Percentiles rank a stretch among this genome's conserved stretches.
Evolutionary conservation across 2,329 filamentous ascomycete species (phyloP).

Genomic region (Aotearoamyces nothofagi): DNA sequence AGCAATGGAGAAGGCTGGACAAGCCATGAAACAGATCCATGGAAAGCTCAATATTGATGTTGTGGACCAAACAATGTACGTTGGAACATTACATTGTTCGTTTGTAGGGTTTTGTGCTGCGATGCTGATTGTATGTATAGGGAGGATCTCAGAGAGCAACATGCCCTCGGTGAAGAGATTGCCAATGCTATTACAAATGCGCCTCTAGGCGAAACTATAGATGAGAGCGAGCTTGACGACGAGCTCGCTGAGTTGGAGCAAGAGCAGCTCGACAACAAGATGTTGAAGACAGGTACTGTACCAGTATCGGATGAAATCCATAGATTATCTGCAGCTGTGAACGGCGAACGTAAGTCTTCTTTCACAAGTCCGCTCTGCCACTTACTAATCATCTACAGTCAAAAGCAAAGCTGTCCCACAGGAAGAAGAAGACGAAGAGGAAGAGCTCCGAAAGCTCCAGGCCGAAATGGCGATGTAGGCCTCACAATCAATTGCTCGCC

Average conservation of each 20-base stretch:
- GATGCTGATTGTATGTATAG: slow-evolving; percentile 29
- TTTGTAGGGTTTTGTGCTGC: too few relatives aligned
- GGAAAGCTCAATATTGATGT: slow-evolving; percentile 82
- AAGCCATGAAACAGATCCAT: slow-evolving; percentile 89
- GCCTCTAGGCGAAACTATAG: slow-evolving; percentile 51
- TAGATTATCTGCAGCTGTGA: slow-evolving; percentile 59
- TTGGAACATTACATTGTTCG: slow-evolving; percentile 16
- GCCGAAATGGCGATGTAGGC: slow-evolving; percentile 90
- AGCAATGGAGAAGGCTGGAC: slow-evolving; percentile 82
- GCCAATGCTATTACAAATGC: slow-evolving; percentile 66
- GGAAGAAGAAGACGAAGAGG: slow-evolving; percentile 91
- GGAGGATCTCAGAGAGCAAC: slow-evolving; percentile 84
- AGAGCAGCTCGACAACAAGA: slow-evolving; percentile 82
- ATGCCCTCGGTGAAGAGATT: slow-evolving; percentile 87
- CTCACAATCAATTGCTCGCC: slow-evolving; percentile 5
- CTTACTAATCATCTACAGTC: slow-evolving; percentile 21
- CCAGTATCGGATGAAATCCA: slow-evolving; percentile 68
- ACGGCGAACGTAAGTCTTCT: slow-evolving; percentile 56
- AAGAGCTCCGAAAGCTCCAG: slow-evolving; percentile 81
- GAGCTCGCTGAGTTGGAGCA: slow-evolving; percentile 82
- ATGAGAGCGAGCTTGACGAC: slow-evolving; percentile 75
- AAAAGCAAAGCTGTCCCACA: slow-evolving; percentile 33
- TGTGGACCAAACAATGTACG: slow-evolving; percentile 89
- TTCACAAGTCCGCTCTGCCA: not conserved
- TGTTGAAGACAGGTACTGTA: slow-evolving; percentile 77